Evolutionary conservation across 805 yeast genomes (phyloP), one percentile per base, ranked within the genome.

Genomic region (Vanderwaltozyma tropicalis): DNA sequence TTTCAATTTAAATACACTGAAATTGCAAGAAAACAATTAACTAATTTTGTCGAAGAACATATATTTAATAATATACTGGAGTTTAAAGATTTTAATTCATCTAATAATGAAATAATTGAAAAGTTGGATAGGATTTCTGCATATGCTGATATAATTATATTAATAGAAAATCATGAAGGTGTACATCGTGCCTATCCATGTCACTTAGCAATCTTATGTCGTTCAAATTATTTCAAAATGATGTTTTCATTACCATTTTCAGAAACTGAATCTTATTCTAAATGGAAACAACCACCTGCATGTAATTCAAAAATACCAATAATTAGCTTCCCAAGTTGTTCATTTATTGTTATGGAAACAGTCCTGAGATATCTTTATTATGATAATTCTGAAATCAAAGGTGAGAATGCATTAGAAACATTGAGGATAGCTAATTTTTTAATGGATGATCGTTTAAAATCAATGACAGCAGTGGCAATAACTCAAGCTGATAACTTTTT

Each of bases 151-250:
- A 48, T 72, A 0, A 61, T 74, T 1, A 34, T 77, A 1, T 48
- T 66, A 1, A 65, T 67, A 6, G 43, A 45, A 5, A 34, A 47
- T 9, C 49, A 57, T 5, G 62, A 62, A 2, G 43, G 42, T 18
- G 37, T 27, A 4, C 30, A 52, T 34, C 49, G 55, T 0, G 67
- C 65, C 41, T 81, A 74, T 49, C 88, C 89, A 1, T 76, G 68
- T 5, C 83, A 83, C 54, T 64, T 77, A 30, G 68, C 82, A 0
- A 69, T 82, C 34, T 52, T 83, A 18, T 56, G 68, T 5, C 59
- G 87, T 29, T 71, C 82, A 3, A 80, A 73, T 31, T 82, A 78
- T 54, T 83, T 74, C 49, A 72, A 67, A 36, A 68, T 75, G 2
- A 70, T 81, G 78, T 75, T 83, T 50, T 53, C 63, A 9, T 75